phyloP scores from a whole-genome alignment of 2,329 filamentous ascomycete species.

The Pyricularia sp. region DNA sequence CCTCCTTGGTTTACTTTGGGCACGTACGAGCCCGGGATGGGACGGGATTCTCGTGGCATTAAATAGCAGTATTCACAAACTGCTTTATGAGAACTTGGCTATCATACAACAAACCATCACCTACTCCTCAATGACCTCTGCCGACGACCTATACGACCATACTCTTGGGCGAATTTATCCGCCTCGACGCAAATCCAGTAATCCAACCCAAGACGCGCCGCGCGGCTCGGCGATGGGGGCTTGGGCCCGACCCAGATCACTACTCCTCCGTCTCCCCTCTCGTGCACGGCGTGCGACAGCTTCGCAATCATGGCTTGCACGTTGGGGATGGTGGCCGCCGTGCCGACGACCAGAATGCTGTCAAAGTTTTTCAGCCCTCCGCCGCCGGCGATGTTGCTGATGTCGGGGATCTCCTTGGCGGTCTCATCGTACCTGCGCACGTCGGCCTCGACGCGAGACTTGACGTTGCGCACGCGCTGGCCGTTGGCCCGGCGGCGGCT shows the following conservation, averaged over 20 bases:
- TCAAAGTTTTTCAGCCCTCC: neutral
- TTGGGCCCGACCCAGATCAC: neutral
- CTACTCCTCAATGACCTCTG: neutral
- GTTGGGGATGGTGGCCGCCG: neutral
- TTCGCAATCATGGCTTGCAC: neutral
- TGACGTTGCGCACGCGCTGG: neutral
- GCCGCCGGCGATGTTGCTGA: neutral
- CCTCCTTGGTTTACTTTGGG: too few relatives aligned
- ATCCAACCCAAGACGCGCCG: neutral
- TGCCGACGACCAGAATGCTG: neutral
- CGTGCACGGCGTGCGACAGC: neutral
- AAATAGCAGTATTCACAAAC: too few relatives aligned
- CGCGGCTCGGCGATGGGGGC: neutral
- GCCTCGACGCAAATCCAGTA: neutral
- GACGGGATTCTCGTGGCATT: too few relatives aligned
- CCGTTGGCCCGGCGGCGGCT: neutral
- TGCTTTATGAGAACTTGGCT: neutral
- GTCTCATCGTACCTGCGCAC: neutral
- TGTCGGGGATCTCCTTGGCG: neutral
- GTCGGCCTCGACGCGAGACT: neutral
- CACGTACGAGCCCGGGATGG: too few relatives aligned
- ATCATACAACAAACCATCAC: neutral
- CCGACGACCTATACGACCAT: neutral
- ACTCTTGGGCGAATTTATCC: neutral
- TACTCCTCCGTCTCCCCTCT: neutral